These are phyloP conservation scores for Lasiosphaeris hirsuta DNA, from an alignment of 495 filamentous ascomycete species.

Conservation along the genomic window DNA sequence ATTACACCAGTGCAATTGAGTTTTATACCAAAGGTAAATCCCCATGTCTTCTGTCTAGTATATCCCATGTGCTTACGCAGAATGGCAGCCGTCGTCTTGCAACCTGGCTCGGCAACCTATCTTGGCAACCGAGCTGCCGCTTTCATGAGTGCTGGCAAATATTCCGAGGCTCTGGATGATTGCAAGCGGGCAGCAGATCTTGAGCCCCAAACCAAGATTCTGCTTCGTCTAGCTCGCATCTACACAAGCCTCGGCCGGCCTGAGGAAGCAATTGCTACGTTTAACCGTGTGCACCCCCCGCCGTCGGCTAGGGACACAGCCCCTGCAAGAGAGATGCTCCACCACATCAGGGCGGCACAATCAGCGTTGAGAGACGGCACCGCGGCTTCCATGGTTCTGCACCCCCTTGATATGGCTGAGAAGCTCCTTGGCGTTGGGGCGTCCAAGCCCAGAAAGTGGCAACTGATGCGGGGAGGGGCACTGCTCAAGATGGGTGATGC, in stretches of 20 bases:
- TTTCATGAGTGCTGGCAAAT: slow-evolving; percentile 79
- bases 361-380: slow-evolving; percentile 68
- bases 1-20: slow-evolving; percentile 79
- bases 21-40: slow-evolving; percentile 86
- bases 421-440: slow-evolving; percentile 69
- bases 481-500: slow-evolving; percentile 87
- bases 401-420: slow-evolving; percentile 87
- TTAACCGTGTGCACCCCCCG: slow-evolving; percentile 65
- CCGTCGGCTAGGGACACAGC: slow-evolving; percentile 79
- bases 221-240: slow-evolving; percentile 84
- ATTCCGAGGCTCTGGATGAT: slow-evolving; percentile 76
- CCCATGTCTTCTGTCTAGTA: not conserved
- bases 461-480: slow-evolving; percentile 88
- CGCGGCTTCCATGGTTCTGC: slow-evolving; percentile 82
- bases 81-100: slow-evolving; percentile 70
- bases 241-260: slow-evolving; percentile 82
- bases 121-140: slow-evolving; percentile 94
- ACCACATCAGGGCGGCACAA: slow-evolving; percentile 77
- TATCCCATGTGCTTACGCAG: slow-evolving; percentile 15
- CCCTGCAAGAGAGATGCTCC: slow-evolving; percentile 75
- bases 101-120: slow-evolving; percentile 79
- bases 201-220: slow-evolving; percentile 79
- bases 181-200: slow-evolving; percentile 74
- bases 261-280: slow-evolving; percentile 79
- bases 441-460: slow-evolving; percentile 84